These are phyloP conservation scores for Anethum foeniculum DNA, from an alignment of 140 eudicot species.

Conservation along the genomic window DNA sequence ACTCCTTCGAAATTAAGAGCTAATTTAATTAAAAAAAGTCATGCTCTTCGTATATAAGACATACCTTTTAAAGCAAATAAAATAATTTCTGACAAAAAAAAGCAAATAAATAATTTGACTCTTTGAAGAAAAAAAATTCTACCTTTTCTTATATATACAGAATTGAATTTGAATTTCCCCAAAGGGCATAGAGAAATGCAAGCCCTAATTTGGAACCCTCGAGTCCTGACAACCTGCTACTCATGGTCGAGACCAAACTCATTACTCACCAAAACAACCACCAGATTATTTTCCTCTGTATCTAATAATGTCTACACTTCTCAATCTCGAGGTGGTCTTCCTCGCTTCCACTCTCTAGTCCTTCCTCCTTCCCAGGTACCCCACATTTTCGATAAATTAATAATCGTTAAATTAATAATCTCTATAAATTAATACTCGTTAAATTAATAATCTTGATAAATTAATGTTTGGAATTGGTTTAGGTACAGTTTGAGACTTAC, in stretches of 20 bases:
- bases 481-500: not conserved
- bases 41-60: too few species aligned
- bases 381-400: not conserved
- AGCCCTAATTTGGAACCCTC: constrained; percentile 29
- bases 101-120: too few species aligned
- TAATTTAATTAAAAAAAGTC: too few species aligned
- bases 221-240: not conserved
- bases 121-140: too few species aligned
- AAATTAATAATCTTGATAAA: not conserved
- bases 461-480: not conserved
- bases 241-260: constrained; percentile 24
- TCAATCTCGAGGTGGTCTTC: constrained; percentile 95
- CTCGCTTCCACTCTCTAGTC: constrained; percentile 73
- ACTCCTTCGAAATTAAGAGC: too few species aligned
- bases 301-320: constrained; percentile 26
- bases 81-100: too few species aligned
- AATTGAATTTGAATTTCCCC: too few species aligned
- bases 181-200: not conserved
- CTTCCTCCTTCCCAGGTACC: constrained; percentile 73
- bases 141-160: too few species aligned
- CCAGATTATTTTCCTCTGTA: constrained; percentile 32
- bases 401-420: too few species aligned
- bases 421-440: not conserved
- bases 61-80: too few species aligned
- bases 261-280: not conserved